Evolutionary conservation across 2,329 filamentous ascomycete species (phyloP), one percentile per base, ranked within the genome.

Genomic region (Calonectria hongkongensis): DNA sequence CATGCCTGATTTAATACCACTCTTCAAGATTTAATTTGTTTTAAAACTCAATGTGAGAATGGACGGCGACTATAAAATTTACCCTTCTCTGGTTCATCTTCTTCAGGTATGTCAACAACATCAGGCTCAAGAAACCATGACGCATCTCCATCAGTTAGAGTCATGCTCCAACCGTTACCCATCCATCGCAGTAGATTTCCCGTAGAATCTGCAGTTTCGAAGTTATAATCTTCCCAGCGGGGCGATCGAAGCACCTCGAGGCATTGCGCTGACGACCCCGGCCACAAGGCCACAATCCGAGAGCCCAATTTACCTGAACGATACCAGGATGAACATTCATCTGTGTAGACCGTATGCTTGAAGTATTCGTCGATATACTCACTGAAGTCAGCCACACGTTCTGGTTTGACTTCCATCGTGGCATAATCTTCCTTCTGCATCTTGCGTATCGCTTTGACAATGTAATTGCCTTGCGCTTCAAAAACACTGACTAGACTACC

Each of bases 401-500:
- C 43, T 0, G 66, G n/a, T 16, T 51, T 70, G 0, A 39, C 36
- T 28, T 74, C 70, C 18, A 75, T 66, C 1, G 69, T 74, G 2
- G 66, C 43, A 67, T 76, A 76, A 36, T 78, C 74, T 43, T 81
- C 76, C 12, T 75, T 77, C 48, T 78, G 75, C 58, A 80, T 64
- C 65, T 80, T 80, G 39, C 73, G 74, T 41, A 78, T 74, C 47
- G 71, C 65, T 60, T 75, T 78, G 56, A 79, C 62, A 12, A 82
- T 68, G 54, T 78, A 81, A 51, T 80, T 76, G 2, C 83, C 86
- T 75, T 86, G 86, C 81, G 83, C 81, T 76, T 89, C 87, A 66
- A 89, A 82, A 54, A 89, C 87, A 66, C 82, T 83, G 51, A 84
- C 86, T 63, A 89, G 81, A 41, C 84, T 86, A 8, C 87, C 88